Conservation (phyloP, 768 basidiomycete species). For the Lanmaoa pseudosensibilis region DNA sequence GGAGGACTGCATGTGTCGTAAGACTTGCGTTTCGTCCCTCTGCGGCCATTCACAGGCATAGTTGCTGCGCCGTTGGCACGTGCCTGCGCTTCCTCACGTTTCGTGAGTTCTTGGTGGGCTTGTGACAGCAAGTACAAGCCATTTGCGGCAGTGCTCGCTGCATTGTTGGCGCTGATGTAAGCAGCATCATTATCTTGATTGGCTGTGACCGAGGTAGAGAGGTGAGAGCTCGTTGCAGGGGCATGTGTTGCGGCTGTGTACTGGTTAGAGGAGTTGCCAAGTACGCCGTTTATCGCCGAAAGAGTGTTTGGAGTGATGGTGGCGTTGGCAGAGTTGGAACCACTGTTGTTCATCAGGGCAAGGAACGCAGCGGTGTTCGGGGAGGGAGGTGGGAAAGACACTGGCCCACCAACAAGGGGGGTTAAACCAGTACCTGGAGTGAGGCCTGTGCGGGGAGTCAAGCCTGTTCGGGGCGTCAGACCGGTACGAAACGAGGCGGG, state of each 20-base stretch:
- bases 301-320: slow-evolving; percentile 63
- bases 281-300: slow-evolving; percentile 69
- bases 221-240: slow-evolving; percentile 35
- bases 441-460: slow-evolving; percentile 83
- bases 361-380: slow-evolving; percentile 92
- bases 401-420: slow-evolving; percentile 72
- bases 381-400: slow-evolving; percentile 77
- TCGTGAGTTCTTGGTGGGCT: slow-evolving; percentile 94
- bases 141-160: slow-evolving; percentile 77
- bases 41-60: slow-evolving; percentile 35
- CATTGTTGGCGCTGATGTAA: slow-evolving; percentile 50
- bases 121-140: slow-evolving; percentile 92
- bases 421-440: slow-evolving; percentile 77
- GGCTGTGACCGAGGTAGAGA: slow-evolving; percentile 37
- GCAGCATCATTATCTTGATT: slow-evolving; percentile 34
- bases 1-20: slow-evolving; percentile 47
- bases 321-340: slow-evolving; percentile 35
- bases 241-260: slow-evolving; percentile 33
- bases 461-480: slow-evolving; percentile 81
- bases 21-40: slow-evolving; percentile 70
- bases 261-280: slow-evolving; percentile 41
- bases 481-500: slow-evolving; percentile 77
- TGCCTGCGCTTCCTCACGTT: slow-evolving; percentile 84
- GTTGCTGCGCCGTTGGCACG: slow-evolving; percentile 47
- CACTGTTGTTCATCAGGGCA: slow-evolving; percentile 77